Base-by-base conservation (phyloP, 1,284 basidiomycete species). In the Hemileia vastatrix region DNA sequence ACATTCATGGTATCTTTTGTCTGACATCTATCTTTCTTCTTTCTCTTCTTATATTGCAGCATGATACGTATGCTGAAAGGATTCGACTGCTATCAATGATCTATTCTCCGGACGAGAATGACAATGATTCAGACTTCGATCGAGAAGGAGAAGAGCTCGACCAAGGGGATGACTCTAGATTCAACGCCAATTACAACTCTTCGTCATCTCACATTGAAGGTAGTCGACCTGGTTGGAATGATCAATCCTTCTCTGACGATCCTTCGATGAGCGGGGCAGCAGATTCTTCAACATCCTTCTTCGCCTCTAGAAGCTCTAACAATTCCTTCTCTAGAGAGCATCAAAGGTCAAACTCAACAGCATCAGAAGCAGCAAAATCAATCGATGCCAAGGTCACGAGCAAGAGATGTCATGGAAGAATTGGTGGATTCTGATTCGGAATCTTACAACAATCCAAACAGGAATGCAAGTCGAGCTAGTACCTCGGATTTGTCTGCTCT, bases 51-150 rank as follows among this genome's bases (percentile, higher is more conserved):
- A 19, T 43, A 19, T 19, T 23, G 13, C 31, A 64, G 65, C 70
- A 72, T 60, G 70, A 72, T 33, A 72, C 71, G 0, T 72, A 72
- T 52, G 70, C 71, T 18, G 71, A 72, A 50, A 68, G 71, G 2
- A 72, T 72, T 43, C 61, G 70, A 9, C 48, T 72, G 45, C 63
- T 72, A 23, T 69, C 70, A 3, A 67, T 71, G 68, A 69, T 71
- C 63, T 70, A 70, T 44, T 67, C 65, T 6, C 68, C 70, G 3
- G 65, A 67, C 9, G 63, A 62, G 5, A 62, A 64, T 18, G 19
- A 57, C 4, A 54, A 65, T 43, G 57, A 43, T 11, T 53, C 24
- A 4, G 66, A 65, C 18, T 40, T 57, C 36, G 36, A 40, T 40
- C 36, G 8, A 15, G 36, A 40, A 15, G 36, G 15, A 15, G 36